phyloP scores from a whole-genome alignment of 805 yeast genomes.

The Saccharomycopsis vini region DNA sequence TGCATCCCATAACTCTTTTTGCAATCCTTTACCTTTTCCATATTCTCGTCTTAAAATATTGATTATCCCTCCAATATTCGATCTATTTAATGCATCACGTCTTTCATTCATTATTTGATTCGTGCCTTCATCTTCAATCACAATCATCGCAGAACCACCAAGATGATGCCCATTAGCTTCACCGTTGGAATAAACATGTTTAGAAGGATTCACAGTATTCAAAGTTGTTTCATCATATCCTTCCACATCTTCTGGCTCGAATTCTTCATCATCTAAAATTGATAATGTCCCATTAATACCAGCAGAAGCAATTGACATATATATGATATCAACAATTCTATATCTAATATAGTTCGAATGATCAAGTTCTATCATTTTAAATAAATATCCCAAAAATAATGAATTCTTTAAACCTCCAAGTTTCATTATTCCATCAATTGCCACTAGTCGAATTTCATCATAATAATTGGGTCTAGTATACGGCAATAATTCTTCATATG shows the following conservation, averaged over 20 bases:
- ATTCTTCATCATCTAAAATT: slow-evolving; percentile 57
- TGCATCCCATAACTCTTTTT: slow-evolving; percentile 56
- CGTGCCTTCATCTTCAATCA: slow-evolving; percentile 46
- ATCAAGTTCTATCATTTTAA: slow-evolving; percentile 49
- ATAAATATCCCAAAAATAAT: slow-evolving; percentile 51
- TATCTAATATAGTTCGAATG: slow-evolving; percentile 43
- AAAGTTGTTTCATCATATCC: slow-evolving; percentile 11
- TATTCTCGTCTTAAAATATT: slow-evolving; percentile 55
- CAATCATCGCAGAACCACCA: slow-evolving; percentile 31
- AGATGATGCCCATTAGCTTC: slow-evolving; percentile 20
- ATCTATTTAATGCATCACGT: slow-evolving; percentile 58
- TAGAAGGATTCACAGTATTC: slow-evolving; percentile 1
- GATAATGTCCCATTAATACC: slow-evolving; percentile 57
- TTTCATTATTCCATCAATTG: slow-evolving; percentile 59
- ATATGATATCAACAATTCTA: slow-evolving; percentile 39
- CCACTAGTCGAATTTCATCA: slow-evolving; percentile 50
- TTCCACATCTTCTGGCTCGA: slow-evolving; percentile 26
- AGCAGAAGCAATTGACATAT: slow-evolving; percentile 49
- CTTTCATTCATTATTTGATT: slow-evolving; percentile 37
- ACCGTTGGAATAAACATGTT: slow-evolving; percentile 2
- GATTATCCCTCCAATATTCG: slow-evolving; percentile 55
- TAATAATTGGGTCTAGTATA: slow-evolving; percentile 40
- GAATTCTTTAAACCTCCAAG: slow-evolving; percentile 72
- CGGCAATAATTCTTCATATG: slow-evolving; percentile 46
- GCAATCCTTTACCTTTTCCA: slow-evolving; percentile 47